Evolutionary conservation across 176 grass and related monocot genomes (phyloP).

Genomic region (Bothriochloa decipiens): DNA sequence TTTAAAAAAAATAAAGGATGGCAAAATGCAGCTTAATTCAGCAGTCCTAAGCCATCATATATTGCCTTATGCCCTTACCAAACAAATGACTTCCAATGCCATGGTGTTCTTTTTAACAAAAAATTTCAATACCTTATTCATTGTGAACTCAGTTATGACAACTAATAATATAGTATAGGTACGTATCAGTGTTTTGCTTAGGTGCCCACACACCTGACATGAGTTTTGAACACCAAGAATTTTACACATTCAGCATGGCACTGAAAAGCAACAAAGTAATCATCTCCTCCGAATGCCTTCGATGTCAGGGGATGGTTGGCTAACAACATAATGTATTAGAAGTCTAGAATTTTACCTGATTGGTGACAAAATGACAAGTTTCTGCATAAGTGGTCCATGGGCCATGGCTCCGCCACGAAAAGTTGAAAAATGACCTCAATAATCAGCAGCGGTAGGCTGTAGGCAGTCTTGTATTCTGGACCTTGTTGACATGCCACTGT

Average conservation of each 20-base stretch:
- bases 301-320: too few relatives aligned
- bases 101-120: not conserved
- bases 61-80: not conserved
- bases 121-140: not conserved
- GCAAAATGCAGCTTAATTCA: constrained; percentile 17
- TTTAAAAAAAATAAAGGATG: not conserved
- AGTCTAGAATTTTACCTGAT: not conserved
- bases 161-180: not conserved
- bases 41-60: constrained; percentile 24
- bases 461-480: not conserved
- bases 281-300: too few relatives aligned
- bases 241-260: not conserved
- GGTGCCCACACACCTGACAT: not conserved
- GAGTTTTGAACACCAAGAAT: not conserved
- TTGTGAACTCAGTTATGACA: not conserved
- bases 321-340: not conserved
- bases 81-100: constrained; percentile 18
- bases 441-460: not conserved
- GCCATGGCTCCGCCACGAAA: not conserved
- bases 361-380: not conserved
- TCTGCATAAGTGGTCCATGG: not conserved
- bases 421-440: not conserved
- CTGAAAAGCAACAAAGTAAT: too few relatives aligned
- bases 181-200: not conserved
- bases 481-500: not conserved